Base-by-base conservation (phyloP, 1,139 yeast genomes). In the Spathaspora jeffriesii region DNA sequence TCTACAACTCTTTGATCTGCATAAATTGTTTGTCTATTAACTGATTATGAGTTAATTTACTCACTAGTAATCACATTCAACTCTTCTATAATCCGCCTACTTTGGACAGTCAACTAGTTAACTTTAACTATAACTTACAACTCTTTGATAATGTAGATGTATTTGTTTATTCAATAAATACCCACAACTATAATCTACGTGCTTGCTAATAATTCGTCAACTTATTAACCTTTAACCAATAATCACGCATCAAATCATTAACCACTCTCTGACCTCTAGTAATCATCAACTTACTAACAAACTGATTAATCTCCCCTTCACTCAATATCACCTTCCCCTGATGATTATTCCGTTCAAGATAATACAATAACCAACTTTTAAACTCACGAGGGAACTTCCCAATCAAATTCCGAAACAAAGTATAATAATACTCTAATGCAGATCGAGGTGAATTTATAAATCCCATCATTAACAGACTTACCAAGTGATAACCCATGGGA, bases 251-350 rank as follows among this genome's bases (percentile, higher is more conserved):
- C 0, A 85, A 69, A 1, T 73, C 78, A 44, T 78, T 74, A 1
- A 85, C 84, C 45, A 76, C 73, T 47, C 89, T 68, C 39, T 78
- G 80, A 0, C 95, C 95, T 52, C 91, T 71, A 0, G 90, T 81
- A 7, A 83, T 49, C 64, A 84, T 62, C 15, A 88, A 56, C 61
- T 82, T 82, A 47, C 76, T 79, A 5, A 83, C 61, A 53, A 87
- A 81, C 2, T 67, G 57, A 8, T 69, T 68, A 47, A 61, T 59
- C 10, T 48, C 50, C 22, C 32, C 28, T 15, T 27, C 22, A n/a
- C 23, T 30, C 13, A 52, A 43, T 15, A 23, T 30, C 1, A 40
- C 50, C 40, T 71, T 59, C 27, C 56, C 58, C 7, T 42, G 10
- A 5, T 37, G 9, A 15, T 13, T 27, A 20, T 50, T 47, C 3